Base-by-base conservation (phyloP, 164 flowering plant genomes). In the Cinnamomum chago region DNA sequence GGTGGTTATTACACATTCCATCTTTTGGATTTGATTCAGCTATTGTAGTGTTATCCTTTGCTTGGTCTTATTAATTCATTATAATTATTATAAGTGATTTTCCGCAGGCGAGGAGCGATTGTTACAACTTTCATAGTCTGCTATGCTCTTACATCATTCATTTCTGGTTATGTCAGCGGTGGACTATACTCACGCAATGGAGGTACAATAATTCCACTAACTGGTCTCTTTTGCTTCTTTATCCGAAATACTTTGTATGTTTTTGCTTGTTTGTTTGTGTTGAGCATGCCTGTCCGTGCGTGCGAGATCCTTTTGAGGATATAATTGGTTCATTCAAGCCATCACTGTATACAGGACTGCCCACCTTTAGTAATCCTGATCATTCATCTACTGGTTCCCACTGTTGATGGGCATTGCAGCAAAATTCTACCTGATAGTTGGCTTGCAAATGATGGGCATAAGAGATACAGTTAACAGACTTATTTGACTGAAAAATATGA, bases 121-220 rank as follows among this genome's bases (percentile, higher is more conserved):
- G 93, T 92, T 70, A 95, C 99, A 55, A 93, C 99, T 77, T 93
- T 93, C 76, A 93, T 95, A 9, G 88, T 95, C 67, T 93, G 98
- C 74, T 95, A 95, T 82, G 99, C 98, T 65, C 90, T 92, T 20
- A 95, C 98, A 40, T 95, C 99, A 50, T 92, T 93, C 81, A 87
- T 95, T 76, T 89, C 99, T 51, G 99, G 99, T 33, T 93, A 95
- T 77, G 98, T 93, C 69, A 95, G 97, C 76, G 98, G 97, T 67
- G 99, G 98, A 72, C 88, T 95, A 90, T 93, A 93, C 81, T 93
- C 98, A 23, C 93, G 99, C 71, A 75, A 87, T 83, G 98, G 99
- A 25, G 99, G 99, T 95, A 90, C 78, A 89, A 25, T 28, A 58
- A 40, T 40, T 66, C 27, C n/a, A 12, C 23, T 18, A 27, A 52